Evolutionary conservation across 1,139 yeast genomes (phyloP).

Genomic region (Candida sp.): DNA sequence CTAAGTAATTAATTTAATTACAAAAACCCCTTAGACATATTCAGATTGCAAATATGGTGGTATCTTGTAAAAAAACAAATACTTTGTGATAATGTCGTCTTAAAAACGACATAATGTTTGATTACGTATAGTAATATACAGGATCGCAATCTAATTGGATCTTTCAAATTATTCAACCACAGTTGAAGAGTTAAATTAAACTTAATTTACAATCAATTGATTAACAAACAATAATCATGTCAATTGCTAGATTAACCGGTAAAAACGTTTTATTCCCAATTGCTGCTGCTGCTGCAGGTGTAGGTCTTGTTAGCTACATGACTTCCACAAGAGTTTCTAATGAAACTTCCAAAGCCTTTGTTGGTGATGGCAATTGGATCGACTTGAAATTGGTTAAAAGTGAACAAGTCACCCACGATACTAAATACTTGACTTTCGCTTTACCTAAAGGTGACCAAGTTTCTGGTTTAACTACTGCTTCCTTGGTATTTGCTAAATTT

Average conservation of each 20-base stretch:
- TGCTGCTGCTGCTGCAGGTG: constrained; percentile 49
- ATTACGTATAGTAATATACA: neutral
- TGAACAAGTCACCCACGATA: constrained; percentile 56
- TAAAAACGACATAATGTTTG: too few species aligned
- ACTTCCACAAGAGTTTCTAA: constrained; percentile 28
- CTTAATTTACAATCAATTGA: neutral
- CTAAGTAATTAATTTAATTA: too few species aligned
- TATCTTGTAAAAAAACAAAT: too few species aligned
- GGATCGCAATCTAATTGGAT: neutral
- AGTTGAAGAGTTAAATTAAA: neutral
- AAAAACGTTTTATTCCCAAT: constrained; percentile 32
- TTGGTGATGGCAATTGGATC: constrained; percentile 74
- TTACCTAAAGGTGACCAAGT: constrained; percentile 65
- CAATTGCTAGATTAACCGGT: constrained; percentile 8
- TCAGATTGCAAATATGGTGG: too few species aligned
- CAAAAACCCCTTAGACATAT: too few species aligned
- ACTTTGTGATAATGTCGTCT: too few species aligned
- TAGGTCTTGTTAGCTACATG: constrained; percentile 49
- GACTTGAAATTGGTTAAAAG: constrained; percentile 68
- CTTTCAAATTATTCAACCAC: neutral
- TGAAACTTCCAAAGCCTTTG: constrained; percentile 55
- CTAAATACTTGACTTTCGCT: constrained; percentile 69
- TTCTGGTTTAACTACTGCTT: constrained; percentile 81
- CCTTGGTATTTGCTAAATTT: constrained; percentile 76
- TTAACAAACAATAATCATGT: constrained; percentile 3